Evolutionary conservation across 805 yeast species (phyloP), one percentile per base, ranked within the genome.

Genomic region (Cyberlindnera mycetangii): DNA sequence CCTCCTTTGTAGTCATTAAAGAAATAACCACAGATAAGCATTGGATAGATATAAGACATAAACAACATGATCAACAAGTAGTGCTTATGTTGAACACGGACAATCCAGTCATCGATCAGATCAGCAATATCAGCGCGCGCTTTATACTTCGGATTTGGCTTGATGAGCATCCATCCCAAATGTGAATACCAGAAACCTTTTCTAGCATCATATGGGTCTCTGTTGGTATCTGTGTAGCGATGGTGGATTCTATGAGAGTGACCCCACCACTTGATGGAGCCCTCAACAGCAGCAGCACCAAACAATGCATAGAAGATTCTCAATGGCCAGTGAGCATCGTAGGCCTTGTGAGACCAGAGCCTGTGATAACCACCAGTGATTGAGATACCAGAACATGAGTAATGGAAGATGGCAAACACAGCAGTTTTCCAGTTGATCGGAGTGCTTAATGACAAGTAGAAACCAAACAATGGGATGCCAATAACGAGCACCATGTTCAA

Each of bases 221-320:
- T 79, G 45, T 65, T 60, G 21, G 93, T 86, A 67, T 86, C 95
- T 5, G 93, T 85, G 67, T 84, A 86, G 70, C 95, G 76, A 69
- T 86, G 95, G 65, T 86, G 95, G 45, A 85, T 75, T 76, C 95
- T 78, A 68, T 86, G 95, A 41, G 85, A 76, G 63, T 85, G 93
- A 38, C 84, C 79, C 95, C 95, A 86, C 93, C 93, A 85, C 66
- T 85, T 85, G 64, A 85, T 81, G 33, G 92, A 84, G 53, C 95
- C 95, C 65, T 85, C 89, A 39, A 85, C 81, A 44, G 89, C 79
- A 34, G 89, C 85, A 27, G 92, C 88, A 51, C 95, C 95, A 57
- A 85, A 85, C 21, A 83, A 64, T 6, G 92, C 95, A 60, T 68
- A 84, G 54, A 83, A 78, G 34, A 83, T 58, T 53, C 80, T 75